These are phyloP conservation scores for Metschnikowia lochheadii DNA, from an alignment of 805 yeast genomes.

Conservation along the genomic window DNA sequence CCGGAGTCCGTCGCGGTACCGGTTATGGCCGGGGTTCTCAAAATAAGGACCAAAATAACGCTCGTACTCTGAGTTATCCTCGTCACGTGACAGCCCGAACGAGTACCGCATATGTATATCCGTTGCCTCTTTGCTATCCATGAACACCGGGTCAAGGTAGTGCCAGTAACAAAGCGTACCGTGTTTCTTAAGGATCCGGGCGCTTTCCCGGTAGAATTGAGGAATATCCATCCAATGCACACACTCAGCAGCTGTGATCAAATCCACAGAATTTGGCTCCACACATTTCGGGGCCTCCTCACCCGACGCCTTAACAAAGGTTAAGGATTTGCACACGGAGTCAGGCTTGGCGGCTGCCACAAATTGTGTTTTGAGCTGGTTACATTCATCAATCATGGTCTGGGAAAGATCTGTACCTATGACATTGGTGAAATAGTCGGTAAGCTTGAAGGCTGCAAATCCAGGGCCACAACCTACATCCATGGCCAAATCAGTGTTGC, in stretches of 20 bases:
- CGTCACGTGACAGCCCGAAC: constrained; percentile 30
- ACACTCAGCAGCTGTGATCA: constrained; percentile 78
- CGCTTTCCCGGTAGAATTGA: constrained; percentile 47
- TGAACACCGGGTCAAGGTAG: constrained; percentile 68
- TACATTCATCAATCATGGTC: constrained; percentile 46
- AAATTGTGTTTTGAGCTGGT: constrained; percentile 11
- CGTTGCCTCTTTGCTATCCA: constrained; percentile 51
- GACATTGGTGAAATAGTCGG: constrained; percentile 42
- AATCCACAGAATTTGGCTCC: constrained; percentile 42
- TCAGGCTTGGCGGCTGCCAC: constrained; percentile 6
- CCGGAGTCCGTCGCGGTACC: constrained; percentile 33
- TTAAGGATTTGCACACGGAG: constrained; percentile 8
- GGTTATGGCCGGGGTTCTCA: constrained; percentile 46
- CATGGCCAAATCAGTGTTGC: constrained; percentile 36
- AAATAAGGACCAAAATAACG: constrained; percentile 46
- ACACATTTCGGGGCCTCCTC: constrained; percentile 24
- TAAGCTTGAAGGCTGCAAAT: constrained; percentile 56
- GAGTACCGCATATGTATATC: constrained; percentile 48
- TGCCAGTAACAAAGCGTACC: constrained; percentile 80
- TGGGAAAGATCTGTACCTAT: constrained; percentile 62
- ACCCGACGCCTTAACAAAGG: constrained; percentile 24
- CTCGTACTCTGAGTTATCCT: constrained; percentile 24
- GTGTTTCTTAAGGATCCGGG: constrained; percentile 47
- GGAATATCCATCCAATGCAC: constrained; percentile 78
- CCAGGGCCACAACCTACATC: constrained; percentile 87